A percentile compares a stretch with the other conserved stretches of the same genome.
Conservation (phyloP, 2,329 filamentous ascomycete genomes). For the Akanthomyces dipterigenus region DNA sequence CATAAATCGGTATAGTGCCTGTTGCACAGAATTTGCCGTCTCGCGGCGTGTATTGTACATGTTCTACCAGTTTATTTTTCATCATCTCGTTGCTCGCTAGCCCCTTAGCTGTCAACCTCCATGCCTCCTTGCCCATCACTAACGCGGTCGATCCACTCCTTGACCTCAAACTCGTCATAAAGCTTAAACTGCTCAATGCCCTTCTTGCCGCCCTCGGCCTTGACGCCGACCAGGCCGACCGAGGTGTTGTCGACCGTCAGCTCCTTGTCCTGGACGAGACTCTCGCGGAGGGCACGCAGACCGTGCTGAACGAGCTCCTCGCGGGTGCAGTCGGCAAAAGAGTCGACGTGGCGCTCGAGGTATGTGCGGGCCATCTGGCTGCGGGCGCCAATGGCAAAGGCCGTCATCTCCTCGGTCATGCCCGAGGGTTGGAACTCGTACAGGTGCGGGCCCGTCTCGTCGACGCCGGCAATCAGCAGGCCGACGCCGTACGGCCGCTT, state of each 20-base stretch:
- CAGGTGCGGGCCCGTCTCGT: conserved; percentile 88
- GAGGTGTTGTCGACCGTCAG: conserved; percentile 96
- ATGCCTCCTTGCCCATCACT: conserved; percentile 43
- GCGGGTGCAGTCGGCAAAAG: conserved; percentile 67
- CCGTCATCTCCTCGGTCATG: conserved; percentile 94
- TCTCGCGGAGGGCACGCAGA: conserved; percentile 87
- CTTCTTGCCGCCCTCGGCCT: conserved; percentile 46
- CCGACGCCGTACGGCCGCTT: conserved; percentile 95
- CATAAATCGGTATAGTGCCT: conserved; percentile 6
- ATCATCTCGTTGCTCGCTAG: conserved; percentile 13
- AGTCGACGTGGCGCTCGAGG: conserved; percentile 82
- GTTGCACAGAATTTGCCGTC: conserved; percentile 17
- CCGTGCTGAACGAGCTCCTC: conserved; percentile 91
- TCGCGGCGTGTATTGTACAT: conserved; percentile 29
- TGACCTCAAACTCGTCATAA: conserved; percentile 82
- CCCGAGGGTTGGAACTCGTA: conserved; percentile 98
- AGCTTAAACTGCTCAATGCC: conserved; percentile 76
- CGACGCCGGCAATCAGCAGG: conserved; percentile 84
- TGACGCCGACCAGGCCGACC: conserved; percentile 71
- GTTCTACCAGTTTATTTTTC: conserved; percentile 23
- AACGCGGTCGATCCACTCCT: conserved; percentile 74
- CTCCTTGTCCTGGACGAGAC: conserved; percentile 93
- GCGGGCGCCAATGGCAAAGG: conserved; percentile 90
- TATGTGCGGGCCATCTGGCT: conserved; percentile 98
- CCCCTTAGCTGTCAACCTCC: conserved; percentile 29